Evolutionary conservation across 495 filamentous ascomycete genomes (phyloP).

Genomic region (Annulohypoxylon nitens): DNA sequence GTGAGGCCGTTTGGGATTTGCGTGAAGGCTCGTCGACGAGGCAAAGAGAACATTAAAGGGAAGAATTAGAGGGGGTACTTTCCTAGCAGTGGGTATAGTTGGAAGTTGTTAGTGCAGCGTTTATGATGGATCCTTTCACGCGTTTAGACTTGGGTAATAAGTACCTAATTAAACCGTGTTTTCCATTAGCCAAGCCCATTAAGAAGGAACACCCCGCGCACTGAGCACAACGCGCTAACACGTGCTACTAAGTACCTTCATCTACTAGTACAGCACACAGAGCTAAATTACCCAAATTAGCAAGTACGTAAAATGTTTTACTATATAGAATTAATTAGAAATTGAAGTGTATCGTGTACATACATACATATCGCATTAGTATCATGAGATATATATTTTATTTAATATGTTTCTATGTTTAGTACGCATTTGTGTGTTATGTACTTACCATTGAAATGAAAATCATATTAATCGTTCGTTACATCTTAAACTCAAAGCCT

Average conservation of each 20-base stretch:
- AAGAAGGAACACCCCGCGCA: constrained; percentile 21
- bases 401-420: no score
- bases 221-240: constrained; percentile 35
- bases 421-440: no score
- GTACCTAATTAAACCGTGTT: background rate
- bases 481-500: background rate
- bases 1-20: background rate
- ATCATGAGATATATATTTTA: no score
- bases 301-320: no score
- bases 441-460: no score
- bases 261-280: background rate
- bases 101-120: no score
- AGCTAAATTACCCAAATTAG: no score
- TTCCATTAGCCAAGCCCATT: background rate
- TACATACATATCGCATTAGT: no score
- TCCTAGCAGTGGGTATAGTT: no score
- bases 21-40: background rate
- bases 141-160: background rate
- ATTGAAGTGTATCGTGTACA: no score
- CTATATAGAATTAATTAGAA: no score
- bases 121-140: background rate
- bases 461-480: background rate
- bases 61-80: no score
- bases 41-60: background rate
- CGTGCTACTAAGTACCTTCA: constrained; percentile 28